Evolutionary conservation across 495 filamentous ascomycete species (phyloP), one percentile per base, ranked within the genome.

Genomic region (Penicillium egyptiacum): DNA sequence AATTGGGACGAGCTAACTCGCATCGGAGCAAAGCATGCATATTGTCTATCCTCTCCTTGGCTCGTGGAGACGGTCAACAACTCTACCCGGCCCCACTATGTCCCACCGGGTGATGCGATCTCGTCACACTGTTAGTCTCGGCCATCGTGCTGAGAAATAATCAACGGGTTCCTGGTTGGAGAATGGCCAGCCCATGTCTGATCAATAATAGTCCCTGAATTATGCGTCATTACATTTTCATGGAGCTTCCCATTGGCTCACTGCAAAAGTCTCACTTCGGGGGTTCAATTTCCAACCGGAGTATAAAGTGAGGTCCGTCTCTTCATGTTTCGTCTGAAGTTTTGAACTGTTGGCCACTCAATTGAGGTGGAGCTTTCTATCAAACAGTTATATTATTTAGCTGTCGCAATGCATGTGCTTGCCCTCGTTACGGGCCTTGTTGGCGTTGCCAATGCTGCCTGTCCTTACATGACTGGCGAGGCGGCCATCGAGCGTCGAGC

Each of bases 401-500:
- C 50, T 14, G 46, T 46, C 50, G 60, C 16, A 39, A 75, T 77
- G 74, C 69, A 66, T 50, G 55, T 58, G 17, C 45, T 69, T 23
- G 55, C 52, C 23, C 60, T 77, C 30, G 42, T 69, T 17, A 53
- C 55, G 28, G 58, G 73, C 66, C 68, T 75, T 42, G 43, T 70
- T 67, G 71, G 72, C 65, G 52, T 72, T 47, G 69, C 72, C 68
- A 67, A 69, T 71, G 76, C 74, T 14, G 68, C 63, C 44, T 75
- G 76, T 61, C 75, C 75, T 8, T 77, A 75, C 44, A 74, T 75
- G 75, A 68, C 65, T 12, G 72, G 68, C 26, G 68, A 75, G 42
- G 46, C 48, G 16, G 56, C 58, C n/a, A n/a, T 68, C 35, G 33
- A 50, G 12, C 64, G 64, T 57, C 72, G 73, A 17, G 69, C 67